Evolutionary conservation across 805 yeast genomes (phyloP).

Genomic region (Blastobotrys mokoenaii): DNA sequence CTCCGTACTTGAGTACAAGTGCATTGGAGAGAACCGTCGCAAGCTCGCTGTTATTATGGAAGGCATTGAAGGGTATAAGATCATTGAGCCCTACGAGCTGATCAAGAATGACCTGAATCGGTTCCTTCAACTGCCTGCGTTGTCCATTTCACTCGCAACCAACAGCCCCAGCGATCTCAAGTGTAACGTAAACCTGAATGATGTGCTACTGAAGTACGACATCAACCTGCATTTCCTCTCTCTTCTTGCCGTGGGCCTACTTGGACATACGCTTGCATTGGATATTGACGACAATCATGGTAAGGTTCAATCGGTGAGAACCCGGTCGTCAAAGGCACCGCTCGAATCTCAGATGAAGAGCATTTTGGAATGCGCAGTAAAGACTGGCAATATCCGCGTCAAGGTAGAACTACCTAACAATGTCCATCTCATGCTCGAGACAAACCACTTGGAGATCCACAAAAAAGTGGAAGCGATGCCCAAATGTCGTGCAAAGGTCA

Average conservation of each 20-base stretch:
- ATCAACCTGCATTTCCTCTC: conserved; percentile 37
- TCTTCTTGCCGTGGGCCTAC: conserved; percentile 37
- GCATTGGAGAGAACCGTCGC: conserved; percentile 8
- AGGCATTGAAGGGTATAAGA: conserved; percentile 19
- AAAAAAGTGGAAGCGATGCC: conserved; percentile 26
- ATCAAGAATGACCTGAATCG: conserved; percentile 15
- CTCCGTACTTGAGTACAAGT: conserved; percentile 15
- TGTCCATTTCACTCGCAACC: conserved; percentile 19
- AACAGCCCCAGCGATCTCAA: conserved; percentile 12
- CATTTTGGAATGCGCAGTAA: conserved; percentile 22
- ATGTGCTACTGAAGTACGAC: conserved; percentile 20
- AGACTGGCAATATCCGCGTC: conserved; percentile 23
- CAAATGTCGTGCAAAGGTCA: conserved; percentile 27
- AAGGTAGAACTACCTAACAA: conserved; percentile 39
- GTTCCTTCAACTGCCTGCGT: conserved; percentile 21
- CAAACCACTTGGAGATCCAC: conserved; percentile 29
- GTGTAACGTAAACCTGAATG: conserved; percentile 17
- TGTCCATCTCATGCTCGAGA: conserved; percentile 41
- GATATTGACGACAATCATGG: conserved; percentile 1
- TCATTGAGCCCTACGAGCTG: conserved; percentile 21
- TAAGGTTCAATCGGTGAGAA: no score
- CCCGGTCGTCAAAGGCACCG: not conserved
- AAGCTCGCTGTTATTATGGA: conserved; percentile 18
- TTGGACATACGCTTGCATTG: conserved; percentile 33
- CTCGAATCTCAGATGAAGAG: not conserved